Evolutionary conservation across 306 rosid species (phyloP).

Genomic region (Trifolium subterraneum): DNA sequence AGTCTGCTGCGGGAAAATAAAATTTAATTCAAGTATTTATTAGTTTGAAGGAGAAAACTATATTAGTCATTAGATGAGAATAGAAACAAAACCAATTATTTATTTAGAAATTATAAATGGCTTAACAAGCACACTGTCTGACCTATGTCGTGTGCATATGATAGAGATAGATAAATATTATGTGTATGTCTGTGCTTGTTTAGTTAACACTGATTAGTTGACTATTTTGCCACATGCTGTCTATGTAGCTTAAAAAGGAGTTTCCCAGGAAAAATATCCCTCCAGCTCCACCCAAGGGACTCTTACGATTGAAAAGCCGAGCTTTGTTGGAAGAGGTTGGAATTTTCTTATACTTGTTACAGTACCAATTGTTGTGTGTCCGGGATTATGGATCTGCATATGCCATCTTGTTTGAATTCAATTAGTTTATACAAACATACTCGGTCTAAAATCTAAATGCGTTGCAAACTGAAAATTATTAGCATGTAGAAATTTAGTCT

Average conservation of each 20-base stretch:
- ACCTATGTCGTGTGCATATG: neutral
- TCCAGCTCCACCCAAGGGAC: conserved; percentile 93
- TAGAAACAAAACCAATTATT: conserved; percentile 4
- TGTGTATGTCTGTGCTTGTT: conserved; percentile 28
- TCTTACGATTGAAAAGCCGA: conserved; percentile 82
- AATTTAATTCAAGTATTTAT: neutral
- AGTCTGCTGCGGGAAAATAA: neutral
- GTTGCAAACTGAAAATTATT: conserved; percentile 7
- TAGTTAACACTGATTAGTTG: conserved; percentile 38
- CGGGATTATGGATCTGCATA: conserved; percentile 35
- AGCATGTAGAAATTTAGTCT: conserved; percentile 13
- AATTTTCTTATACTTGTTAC: conserved; percentile 38
- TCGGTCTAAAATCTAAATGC: conserved; percentile 28
- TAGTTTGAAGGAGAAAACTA: conserved; percentile 9
- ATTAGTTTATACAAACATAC: neutral
- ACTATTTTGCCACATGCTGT: conserved; percentile 37
- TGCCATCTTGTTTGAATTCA: conserved; percentile 37
- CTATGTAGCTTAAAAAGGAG: conserved; percentile 73
- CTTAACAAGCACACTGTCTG: conserved; percentile 3
- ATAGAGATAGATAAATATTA: conserved; percentile 30
- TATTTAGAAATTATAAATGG: conserved; percentile 11
- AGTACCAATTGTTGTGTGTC: conserved; percentile 32
- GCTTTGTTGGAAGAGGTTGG: conserved; percentile 93
- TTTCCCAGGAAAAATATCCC: conserved; percentile 85
- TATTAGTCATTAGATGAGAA: conserved; percentile 12